phyloP scores from a whole-genome alignment of 257 asterid species.

The Nyctanthes arbortristis region DNA sequence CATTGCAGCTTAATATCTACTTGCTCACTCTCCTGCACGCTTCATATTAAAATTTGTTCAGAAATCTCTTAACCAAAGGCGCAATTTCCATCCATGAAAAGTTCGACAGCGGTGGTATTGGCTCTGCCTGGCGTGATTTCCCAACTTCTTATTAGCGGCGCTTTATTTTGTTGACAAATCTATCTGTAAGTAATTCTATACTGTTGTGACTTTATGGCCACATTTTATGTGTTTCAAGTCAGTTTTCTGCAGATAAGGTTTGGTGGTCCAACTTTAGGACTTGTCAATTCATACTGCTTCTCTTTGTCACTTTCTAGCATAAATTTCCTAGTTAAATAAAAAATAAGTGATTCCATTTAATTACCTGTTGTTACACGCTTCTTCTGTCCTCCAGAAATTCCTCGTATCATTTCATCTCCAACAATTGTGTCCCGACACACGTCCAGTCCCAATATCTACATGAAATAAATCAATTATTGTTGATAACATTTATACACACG shows the following conservation, averaged over 20 bases:
- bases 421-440: constrained; percentile 74
- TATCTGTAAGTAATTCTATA: no score
- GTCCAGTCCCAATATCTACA: constrained; percentile 75
- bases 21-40: no score
- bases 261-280: background rate
- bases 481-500: background rate
- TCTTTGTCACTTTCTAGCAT: background rate
- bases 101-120: background rate
- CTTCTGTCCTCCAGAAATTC: constrained; percentile 86
- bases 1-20: no score
- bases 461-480: background rate
- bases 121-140: background rate
- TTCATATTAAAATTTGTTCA: no score
- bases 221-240: background rate
- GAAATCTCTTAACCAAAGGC: no score
- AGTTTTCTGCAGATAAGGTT: background rate
- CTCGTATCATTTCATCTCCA: constrained; percentile 78
- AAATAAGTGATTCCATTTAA: background rate
- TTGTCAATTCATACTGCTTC: background rate
- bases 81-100: no score
- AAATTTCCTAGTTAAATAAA: background rate
- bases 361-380: constrained; percentile 79
- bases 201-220: background rate
- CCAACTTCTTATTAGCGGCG: background rate
- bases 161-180: background rate